Evolutionary conservation across 208 protist species (phyloP), one percentile per base, ranked within the genome.

Genomic region (Leishmania tarentolae): DNA sequence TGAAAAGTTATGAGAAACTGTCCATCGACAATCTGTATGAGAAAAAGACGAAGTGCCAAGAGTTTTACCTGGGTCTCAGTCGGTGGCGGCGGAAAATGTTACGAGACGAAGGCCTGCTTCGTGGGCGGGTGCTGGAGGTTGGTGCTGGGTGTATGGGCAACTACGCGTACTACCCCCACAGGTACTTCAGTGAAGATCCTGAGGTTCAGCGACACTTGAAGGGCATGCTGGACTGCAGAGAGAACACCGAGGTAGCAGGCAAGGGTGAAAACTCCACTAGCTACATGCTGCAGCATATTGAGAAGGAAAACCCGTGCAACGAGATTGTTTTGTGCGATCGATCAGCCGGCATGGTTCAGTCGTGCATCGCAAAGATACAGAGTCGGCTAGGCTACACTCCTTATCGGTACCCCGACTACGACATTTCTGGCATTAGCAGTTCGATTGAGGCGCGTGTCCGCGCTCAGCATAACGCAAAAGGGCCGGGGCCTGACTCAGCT

Each of bases 261-360:
- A 75, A 71, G 35, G 71, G 50, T 2, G 79, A 79, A 31, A 89
- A 83, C 66, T 21, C 73, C 31, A 79, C 73, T 44, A 90, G 86
- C 76, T 84, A 76, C 56, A 71, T 90, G 68, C 52, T 89, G 46
- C 80, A 87, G 21, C 79, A 85, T 42, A 81, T 92, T 15, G 59
- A 44, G 28, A 90, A 91, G 63, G 81, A 72, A 63, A 83, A 86
- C 50, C 76, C 81, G 4, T 91, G 87, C 52, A 82, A 90, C 42
- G 93, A 97, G 77, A 88, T 97, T 61, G 86, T 97, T 1, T 75
- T 97, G 76, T 94, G 93, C 79, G 93, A 97, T 75, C 91, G 93
- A 17, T 88, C 93, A 15, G 78, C 88, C 31, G 88, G 88, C 35
- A 97, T 97, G 93, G 88, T 97, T 17, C 85, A 95, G 44, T 90